Evolutionary conservation across 176 grass and related monocot species (phyloP), one percentile per base, ranked within the genome.

Genomic region (Elaeis guineensis): DNA sequence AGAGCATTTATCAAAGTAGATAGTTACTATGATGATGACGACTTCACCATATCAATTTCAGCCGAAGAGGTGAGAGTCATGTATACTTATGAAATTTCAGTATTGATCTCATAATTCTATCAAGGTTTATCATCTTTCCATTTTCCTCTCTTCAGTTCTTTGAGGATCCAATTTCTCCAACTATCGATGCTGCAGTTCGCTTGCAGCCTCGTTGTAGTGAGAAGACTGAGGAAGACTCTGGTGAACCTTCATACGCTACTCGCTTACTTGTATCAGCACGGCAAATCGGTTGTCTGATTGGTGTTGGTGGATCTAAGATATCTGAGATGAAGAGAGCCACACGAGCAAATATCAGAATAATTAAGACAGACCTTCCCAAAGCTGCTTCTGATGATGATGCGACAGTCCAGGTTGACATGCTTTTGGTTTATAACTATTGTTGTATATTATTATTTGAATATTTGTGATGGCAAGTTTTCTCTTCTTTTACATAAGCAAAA

Each of bases 301-400:
- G 93, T 51, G 89, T 92, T 86, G 93, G 84, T 76, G 93, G 93
- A 54, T 89, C 84, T 21, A 92, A 86, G 56, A 87, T 98, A 66
- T 87, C 82, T 65, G 93, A 98, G 57, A 98, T 98, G 70, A 72
- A 88, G 57, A 92, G 84, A 67, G 58, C 69, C 25, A 83, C 93
- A 48, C 76, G 67, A 75, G 87, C 93, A 81, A 92, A 86, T 35
- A 92, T 98, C 48, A 84, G 87, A 5, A 86, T 98, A 50, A 76
- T 92, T 75, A 98, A 98, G 70, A 85, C 92, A 57, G 80, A 89
- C 67, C 75, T 98, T 49, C 94, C 94, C 35, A 98, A 98, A 64
- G 84, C 92, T 58, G 94, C 94, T 58, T 72, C 85, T 64, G 84
- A 83, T 61, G 88, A 93, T 15, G 94, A 98, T 65, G 94, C 92